Conservation (phyloP, 345 rosid genomes). For the Dipteronia sinensis region DNA sequence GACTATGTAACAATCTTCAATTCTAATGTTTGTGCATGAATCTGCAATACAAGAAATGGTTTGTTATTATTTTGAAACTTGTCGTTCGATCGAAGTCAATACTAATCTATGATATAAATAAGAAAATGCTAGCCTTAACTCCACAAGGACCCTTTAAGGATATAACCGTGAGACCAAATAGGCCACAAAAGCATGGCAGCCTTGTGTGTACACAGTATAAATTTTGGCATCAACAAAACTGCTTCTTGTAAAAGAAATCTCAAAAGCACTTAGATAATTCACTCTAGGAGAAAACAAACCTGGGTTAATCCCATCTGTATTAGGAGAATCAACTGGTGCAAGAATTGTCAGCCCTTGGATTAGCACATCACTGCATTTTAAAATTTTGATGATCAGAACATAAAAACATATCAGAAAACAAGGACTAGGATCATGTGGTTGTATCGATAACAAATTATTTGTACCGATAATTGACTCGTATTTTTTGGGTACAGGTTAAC, state of each 20-base stretch:
- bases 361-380: slow-evolving; percentile 40
- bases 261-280: neutral
- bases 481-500: too few relatives aligned
- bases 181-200: too few relatives aligned
- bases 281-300: slow-evolving; percentile 32
- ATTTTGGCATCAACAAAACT: neutral
- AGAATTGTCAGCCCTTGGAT: slow-evolving; percentile 55
- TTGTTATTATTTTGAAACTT: too few relatives aligned
- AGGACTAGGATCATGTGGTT: neutral
- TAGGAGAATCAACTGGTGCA: slow-evolving; percentile 72
- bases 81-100: too few relatives aligned
- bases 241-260: neutral
- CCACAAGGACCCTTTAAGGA: too few relatives aligned
- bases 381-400: slow-evolving; percentile 7
- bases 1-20: slow-evolving; percentile 64
- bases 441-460: too few relatives aligned
- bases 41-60: slow-evolving; percentile 36
- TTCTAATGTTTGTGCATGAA: slow-evolving; percentile 63
- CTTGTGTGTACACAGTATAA: too few relatives aligned
- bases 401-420: neutral
- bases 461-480: too few relatives aligned
- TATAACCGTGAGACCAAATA: too few relatives aligned
- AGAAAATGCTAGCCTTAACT: too few relatives aligned
- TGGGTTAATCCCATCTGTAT: slow-evolving; percentile 90
- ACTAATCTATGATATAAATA: too few relatives aligned